These are phyloP conservation scores for Penicillium odoratum DNA, from an alignment of 495 filamentous ascomycete species.

Conservation along the genomic window DNA sequence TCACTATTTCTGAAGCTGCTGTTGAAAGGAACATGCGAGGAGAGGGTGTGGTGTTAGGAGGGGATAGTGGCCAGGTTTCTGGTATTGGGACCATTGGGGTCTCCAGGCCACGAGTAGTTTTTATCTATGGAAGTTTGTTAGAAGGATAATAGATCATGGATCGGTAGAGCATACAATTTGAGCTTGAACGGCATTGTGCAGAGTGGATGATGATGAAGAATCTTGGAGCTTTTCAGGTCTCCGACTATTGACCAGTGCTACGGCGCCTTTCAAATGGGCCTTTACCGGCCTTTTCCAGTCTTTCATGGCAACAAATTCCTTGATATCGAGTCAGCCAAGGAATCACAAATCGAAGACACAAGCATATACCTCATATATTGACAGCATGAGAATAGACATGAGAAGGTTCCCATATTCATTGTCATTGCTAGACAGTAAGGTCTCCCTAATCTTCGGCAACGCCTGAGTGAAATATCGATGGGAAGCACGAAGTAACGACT, in stretches of 20 bases:
- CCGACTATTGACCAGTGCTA: conserved; percentile 35
- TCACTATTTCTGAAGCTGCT: conserved; percentile 27
- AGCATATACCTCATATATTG: conserved; percentile 63
- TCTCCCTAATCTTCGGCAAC: conserved; percentile 51
- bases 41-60: conserved; percentile 14
- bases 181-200: conserved; percentile 30
- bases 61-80: conserved; percentile 28
- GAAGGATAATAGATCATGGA: neutral
- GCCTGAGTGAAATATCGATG: conserved; percentile 46
- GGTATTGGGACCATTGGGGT: conserved; percentile 31
- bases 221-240: conserved; percentile 16
- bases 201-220: conserved; percentile 16
- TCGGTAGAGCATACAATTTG: conserved; percentile 31
- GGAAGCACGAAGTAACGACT: conserved; percentile 35
- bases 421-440: conserved; percentile 50
- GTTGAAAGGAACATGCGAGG: conserved; percentile 26
- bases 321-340: neutral
- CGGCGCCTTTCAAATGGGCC: conserved; percentile 36
- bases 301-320: conserved; percentile 36
- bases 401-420: conserved; percentile 55
- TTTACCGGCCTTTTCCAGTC: conserved; percentile 24
- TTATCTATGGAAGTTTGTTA: conserved; percentile 24
- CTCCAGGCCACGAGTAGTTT: conserved; percentile 22
- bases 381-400: conserved; percentile 61
- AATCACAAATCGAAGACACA: neutral